Base-by-base conservation (phyloP, 257 asterid genomes). In the Penstemon davidsonii region DNA sequence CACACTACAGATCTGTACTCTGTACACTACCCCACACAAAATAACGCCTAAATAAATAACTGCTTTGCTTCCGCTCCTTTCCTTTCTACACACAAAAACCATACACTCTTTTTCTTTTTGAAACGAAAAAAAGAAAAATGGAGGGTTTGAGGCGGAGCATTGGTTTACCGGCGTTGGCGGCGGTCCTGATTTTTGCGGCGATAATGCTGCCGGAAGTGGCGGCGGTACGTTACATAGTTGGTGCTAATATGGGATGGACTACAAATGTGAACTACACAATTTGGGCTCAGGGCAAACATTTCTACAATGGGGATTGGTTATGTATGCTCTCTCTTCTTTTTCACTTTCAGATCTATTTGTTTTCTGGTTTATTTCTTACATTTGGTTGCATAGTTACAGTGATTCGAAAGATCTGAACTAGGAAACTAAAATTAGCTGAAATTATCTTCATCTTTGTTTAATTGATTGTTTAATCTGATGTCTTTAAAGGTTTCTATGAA, bases 291-390 rank as follows among this genome's bases (percentile, higher is more conserved):
- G 79, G 10, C n/a, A 80, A 73, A 46, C 83, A 79, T 40, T 86
- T 88, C 78, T 84, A 88, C 80, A 69, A 69, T 8, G 94, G 77
- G 5, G 96, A 88, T 77, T 88, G 94, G 96, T 86, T 88, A 0
- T 84, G 96, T 84, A 88, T 13, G 86, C 66, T 65, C 44, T 62
- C 78, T 56, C 15, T 19, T 60, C 52, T 64, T 43, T 62, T 40
- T 38, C 50, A 3, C 64, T 68, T 64, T 64, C 75, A 62, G 83
- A 82, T 84, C 83, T 79, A 59, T 66, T 38, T 4, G 47, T 64
- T 44, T 59, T 49, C 42, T 7, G 11, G 18, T n/a, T 18, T 0
- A 1, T 41, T 49, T 3, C 40, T 2, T 40, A 61, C 11, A 7
- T 46, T 46, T 46, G 8, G 15, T 25, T 45, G 39, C 7, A 59